These are phyloP conservation scores for Suhomyces atakaporum DNA, from an alignment of 1,139 yeast genomes.

Conservation along the genomic window DNA sequence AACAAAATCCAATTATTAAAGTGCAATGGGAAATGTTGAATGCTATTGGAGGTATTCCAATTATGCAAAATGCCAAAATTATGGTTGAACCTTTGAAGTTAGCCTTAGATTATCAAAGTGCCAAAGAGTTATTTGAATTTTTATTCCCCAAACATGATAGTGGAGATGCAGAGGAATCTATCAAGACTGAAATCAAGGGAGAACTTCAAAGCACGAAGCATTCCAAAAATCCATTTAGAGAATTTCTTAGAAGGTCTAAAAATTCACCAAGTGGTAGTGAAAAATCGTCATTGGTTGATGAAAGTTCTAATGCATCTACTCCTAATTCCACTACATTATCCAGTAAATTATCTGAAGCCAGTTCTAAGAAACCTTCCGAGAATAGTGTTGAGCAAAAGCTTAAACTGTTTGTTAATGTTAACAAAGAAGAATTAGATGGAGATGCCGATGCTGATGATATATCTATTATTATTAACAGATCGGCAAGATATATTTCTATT, in stretches of 20 bases:
- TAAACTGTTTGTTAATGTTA: constrained; percentile 1
- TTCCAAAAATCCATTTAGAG: constrained; percentile 8
- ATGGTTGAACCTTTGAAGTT: constrained; percentile 68
- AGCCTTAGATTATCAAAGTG: constrained; percentile 71
- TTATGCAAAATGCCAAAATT: constrained; percentile 49
- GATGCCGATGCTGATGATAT: constrained; percentile 41
- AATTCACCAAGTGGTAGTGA: constrained; percentile 7
- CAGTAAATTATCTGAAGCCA: constrained; percentile 2
- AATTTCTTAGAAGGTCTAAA: constrained; percentile 1
- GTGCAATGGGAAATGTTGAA: constrained; percentile 73
- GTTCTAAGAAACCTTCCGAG: constrained; percentile 4
- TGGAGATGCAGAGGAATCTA: constrained; percentile 3
- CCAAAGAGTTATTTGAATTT: constrained; percentile 62
- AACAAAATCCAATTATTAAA: constrained; percentile 43
- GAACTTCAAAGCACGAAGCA: constrained; percentile 7
- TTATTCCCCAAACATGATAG: constrained; percentile 53
- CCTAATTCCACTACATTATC: constrained; percentile 4
- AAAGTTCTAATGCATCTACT: constrained; percentile 8
- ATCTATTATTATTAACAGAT: constrained; percentile 61
- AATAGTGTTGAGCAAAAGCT: constrained; percentile 3
- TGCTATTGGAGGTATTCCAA: constrained; percentile 85
- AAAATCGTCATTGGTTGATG: constrained; percentile 5
- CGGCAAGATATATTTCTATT: constrained; percentile 66
- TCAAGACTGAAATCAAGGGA: constrained; percentile 12
- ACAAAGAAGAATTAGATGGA: constrained; percentile 15